Evolutionary conservation across 495 filamentous ascomycete genomes (phyloP).

Genomic region (Lasiosphaeria miniovina): DNA sequence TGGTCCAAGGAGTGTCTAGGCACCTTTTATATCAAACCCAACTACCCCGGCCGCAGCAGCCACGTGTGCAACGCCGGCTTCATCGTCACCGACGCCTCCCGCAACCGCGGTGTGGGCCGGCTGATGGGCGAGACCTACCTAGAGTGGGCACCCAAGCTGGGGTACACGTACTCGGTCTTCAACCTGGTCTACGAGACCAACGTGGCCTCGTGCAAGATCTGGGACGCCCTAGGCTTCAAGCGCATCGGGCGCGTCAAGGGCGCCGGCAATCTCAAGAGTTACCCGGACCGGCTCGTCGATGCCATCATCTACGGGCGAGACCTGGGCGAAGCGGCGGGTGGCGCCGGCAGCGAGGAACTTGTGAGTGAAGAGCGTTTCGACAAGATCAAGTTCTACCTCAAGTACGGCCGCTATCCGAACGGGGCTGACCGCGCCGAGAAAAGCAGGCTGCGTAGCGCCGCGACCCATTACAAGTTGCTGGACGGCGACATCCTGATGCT

Average conservation of each 20-base stretch:
- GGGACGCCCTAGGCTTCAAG: conserved; percentile 98
- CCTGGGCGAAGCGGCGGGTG: conserved; percentile 47
- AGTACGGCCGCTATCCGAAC: conserved; percentile 87
- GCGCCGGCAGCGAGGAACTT: conserved; percentile 68
- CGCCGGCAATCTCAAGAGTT: conserved; percentile 78
- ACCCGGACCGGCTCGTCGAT: conserved; percentile 78
- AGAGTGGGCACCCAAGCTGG: conserved; percentile 91
- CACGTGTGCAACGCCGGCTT: conserved; percentile 97
- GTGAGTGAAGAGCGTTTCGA: conserved; percentile 96
- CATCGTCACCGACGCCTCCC: conserved; percentile 82
- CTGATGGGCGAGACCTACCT: conserved; percentile 93
- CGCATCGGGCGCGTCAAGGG: conserved; percentile 89
- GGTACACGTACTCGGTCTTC: conserved; percentile 95
- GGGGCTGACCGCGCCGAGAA: conserved; percentile 95
- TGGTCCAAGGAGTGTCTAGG: conserved; percentile 87
- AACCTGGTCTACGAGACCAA: conserved; percentile 99
- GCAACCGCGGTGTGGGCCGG: conserved; percentile 86
- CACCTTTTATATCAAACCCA: conserved; percentile 95
- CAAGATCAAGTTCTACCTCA: conserved; percentile 96
- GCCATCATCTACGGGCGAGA: conserved; percentile 96
- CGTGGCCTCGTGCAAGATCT: conserved; percentile 88
- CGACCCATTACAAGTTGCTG: conserved; percentile 90
- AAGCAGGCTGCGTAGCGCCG: conserved; percentile 84
- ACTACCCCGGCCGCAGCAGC: conserved; percentile 93
- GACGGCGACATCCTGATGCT: conserved; percentile 83